Base-by-base conservation (phyloP, 192 early-diverging fungal genomes). In the Phlyctochytrium arcticum region DNA sequence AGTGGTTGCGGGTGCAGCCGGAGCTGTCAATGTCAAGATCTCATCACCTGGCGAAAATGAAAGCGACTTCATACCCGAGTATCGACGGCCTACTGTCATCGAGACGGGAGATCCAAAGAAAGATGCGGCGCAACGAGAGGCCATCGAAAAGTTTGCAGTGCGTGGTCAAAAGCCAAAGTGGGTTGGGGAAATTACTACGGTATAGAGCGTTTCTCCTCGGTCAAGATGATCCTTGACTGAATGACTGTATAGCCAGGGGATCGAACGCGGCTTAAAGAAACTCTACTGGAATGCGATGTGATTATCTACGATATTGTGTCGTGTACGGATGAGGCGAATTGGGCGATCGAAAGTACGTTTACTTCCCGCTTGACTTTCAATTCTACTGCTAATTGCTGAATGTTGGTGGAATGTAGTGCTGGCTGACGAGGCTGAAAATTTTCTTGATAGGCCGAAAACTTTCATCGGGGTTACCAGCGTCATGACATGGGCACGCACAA, bases 401-500 rank as follows among this genome's bases (percentile, higher is more conserved):
- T n/a, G n/a, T 32, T 17, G 15, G 50, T 27, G 29, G 2, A 4
- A 36, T 57, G 10, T 55, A 85, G 83, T 57, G 33, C 72, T 86
- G 6, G 26, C 75, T 37, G 76, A 77, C n/a, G 35, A 71, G 21
- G 56, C 80, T 5, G 82, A 84, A 37, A 70, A 34, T 2, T 86
- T 82, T 57, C 36, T 61, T 5, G 77, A 80, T 32, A 72, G 70
- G 35, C 81, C 82, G 10, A 86, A 86, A 64, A 70, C 56, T 9
- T 82, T 86, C 63, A 82, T 86, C 54, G 81, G 67, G 5, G 27
- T 86, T 9, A 81, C 84, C 2, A 76, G 79, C 36, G 72, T 86
- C 47, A 78, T 86, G 77, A 86, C 84, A 15, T 86, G 84, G 84
- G 81, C 75, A 4, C 61, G 67, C 33, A 86, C 84, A 0, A 86